A percentile compares a stretch with the other conserved stretches of the same genome.
phyloP scores from a whole-genome alignment of 352 stramenopile species.

The Elongisporangium senticosum region DNA sequence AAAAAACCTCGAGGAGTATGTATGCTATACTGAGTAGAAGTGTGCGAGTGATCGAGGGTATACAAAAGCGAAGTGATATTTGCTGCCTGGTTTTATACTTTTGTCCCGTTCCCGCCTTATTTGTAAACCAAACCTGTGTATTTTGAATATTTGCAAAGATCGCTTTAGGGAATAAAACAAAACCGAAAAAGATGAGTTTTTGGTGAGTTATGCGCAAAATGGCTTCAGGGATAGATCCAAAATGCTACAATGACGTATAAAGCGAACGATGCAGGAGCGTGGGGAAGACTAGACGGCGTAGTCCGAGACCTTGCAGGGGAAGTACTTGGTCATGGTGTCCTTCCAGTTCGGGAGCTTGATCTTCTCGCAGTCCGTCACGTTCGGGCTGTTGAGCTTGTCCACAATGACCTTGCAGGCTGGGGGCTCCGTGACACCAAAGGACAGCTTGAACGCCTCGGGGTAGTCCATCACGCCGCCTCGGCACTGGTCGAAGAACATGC shows the following conservation, averaged over 20 bases:
- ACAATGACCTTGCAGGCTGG: constrained; percentile 33
- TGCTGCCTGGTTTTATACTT: background rate
- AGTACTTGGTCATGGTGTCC: constrained; percentile 18
- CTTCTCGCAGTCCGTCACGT: constrained; percentile 4
- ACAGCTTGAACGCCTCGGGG: constrained; percentile 26
- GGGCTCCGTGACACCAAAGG: constrained; percentile 17
- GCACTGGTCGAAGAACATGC: constrained; percentile 34
- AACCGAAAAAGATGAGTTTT: background rate
- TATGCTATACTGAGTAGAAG: background rate
- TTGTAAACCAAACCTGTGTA: background rate
- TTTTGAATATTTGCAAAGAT: background rate
- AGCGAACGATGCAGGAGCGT: too few relatives aligned
- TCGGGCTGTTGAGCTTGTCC: constrained; percentile 8
- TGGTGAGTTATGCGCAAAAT: background rate
- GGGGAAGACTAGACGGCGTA: background rate
- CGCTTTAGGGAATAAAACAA: background rate
- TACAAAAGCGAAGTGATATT: background rate
- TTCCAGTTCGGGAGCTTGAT: constrained; percentile 17
- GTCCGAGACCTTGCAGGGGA: constrained; percentile 11
- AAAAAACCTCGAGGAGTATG: background rate
- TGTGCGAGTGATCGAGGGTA: background rate
- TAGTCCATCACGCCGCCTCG: constrained; percentile 31
- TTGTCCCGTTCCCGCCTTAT: background rate
- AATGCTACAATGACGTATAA: background rate
- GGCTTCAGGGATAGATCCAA: background rate